These are phyloP conservation scores for Purshia tridentata DNA, from an alignment of 306 rosid genomes.

Conservation along the genomic window DNA sequence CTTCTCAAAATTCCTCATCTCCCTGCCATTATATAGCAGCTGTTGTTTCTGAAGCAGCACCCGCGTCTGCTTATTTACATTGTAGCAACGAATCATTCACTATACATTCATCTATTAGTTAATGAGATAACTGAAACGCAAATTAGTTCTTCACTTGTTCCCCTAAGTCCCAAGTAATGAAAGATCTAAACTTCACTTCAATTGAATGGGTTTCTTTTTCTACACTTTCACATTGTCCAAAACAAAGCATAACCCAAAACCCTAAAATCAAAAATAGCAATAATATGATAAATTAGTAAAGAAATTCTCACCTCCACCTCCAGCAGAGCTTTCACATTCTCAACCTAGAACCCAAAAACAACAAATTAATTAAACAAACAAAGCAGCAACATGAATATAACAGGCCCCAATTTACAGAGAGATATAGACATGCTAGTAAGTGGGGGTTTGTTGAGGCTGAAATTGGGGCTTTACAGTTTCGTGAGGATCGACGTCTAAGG, in stretches of 20 bases:
- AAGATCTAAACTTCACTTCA: constrained; percentile 12
- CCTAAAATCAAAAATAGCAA: not conserved
- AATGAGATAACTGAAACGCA: not conserved
- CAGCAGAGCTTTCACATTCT: constrained; percentile 88
- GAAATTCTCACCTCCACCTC: constrained; percentile 75
- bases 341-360: constrained; percentile 49
- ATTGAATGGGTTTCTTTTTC: not conserved
- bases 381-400: not conserved
- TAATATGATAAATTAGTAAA: constrained; percentile 10
- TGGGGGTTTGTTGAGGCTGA: not conserved
- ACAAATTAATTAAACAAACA: constrained; percentile 15
- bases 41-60: constrained; percentile 87
- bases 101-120: not conserved
- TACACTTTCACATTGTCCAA: not conserved
- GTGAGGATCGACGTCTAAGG: constrained; percentile 80
- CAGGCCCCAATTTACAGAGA: not conserved
- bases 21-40: constrained; percentile 78
- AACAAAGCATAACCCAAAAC: not conserved
- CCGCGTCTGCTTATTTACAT: constrained; percentile 52
- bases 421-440: not conserved
- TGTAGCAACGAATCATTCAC: constrained; percentile 18
- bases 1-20: constrained; percentile 67
- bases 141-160: not conserved
- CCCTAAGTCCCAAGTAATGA: not conserved
- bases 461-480: constrained; percentile 67